Conservation (phyloP, 441 rosid species). For the Adansonia gregorii region DNA sequence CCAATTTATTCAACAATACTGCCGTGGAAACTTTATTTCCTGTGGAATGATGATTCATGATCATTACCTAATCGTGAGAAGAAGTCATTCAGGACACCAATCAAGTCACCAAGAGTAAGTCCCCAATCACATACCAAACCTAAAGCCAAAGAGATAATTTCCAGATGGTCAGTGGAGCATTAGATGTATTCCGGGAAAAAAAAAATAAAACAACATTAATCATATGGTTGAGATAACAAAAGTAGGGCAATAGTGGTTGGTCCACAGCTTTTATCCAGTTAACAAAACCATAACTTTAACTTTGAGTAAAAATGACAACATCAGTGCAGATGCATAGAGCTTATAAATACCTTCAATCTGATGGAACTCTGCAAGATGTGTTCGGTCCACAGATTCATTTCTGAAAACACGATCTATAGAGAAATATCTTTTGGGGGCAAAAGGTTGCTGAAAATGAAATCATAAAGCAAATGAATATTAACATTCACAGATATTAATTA, state of each 20-base stretch:
- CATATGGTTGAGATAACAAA: neutral
- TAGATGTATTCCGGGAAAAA: neutral
- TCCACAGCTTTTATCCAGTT: conserved; percentile 1
- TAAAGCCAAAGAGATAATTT: conserved; percentile 43
- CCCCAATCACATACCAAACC: conserved; percentile 92
- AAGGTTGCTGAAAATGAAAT: conserved; percentile 50
- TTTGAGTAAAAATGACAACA: neutral
- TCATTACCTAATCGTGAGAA: conserved; percentile 82
- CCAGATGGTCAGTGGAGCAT: neutral
- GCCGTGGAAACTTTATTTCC: conserved; percentile 15
- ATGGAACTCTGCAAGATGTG: conserved; percentile 96
- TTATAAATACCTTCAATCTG: conserved; percentile 80
- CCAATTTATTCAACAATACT: conserved; percentile 1
- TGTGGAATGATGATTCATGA: neutral
- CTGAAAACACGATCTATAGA: conserved; percentile 98
- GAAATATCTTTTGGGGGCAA: conserved; percentile 83
- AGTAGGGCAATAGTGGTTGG: neutral
- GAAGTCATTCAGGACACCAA: conserved; percentile 83
- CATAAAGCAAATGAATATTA: conserved; percentile 21
- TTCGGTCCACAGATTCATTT: conserved; percentile 93
- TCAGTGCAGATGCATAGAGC: neutral
- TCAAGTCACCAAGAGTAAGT: conserved; percentile 90
- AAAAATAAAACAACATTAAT: neutral
- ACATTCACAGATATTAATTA: neutral
- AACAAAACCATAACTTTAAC: neutral